Evolutionary conservation across 805 yeast genomes (phyloP), one percentile per base, ranked within the genome.

Genomic region (Lachancea fermentati): DNA sequence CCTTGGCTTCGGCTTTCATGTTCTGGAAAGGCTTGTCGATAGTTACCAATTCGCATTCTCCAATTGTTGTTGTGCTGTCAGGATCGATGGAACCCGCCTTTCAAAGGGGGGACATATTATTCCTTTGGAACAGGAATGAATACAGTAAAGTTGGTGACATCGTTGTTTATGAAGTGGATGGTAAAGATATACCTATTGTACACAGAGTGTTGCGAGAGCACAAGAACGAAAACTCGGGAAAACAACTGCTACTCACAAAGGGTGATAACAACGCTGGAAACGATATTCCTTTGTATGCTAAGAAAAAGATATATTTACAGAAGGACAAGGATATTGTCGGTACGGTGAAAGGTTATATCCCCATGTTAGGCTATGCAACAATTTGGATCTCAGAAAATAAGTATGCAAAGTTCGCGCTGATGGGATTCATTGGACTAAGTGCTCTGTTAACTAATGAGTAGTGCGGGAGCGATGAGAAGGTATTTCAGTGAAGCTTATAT

Each of bases 1-100:
- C 87, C 32, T 73, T 88, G 43, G 75, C 96, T 8, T 79, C 95
- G 0, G 95, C 97, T 1, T 93, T 79, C 63, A 84, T 93, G 75
- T 77, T 86, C 45, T 93, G 97, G 95, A 87, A 86, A 57, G 76
- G 85, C 0, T 69, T 91, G 12, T 78, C 87, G 1, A 68, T 91
- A 3, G 68, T 79, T 1, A 73, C 96, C 8, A 79, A 86, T 63
- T 79, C 96, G 0, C 81, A 85, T 45, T 85, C 97, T 1, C 98
- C 98, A 15, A 78, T 93, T 17, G 98, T 93, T 15, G 98, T 93
- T 19, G 98, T 93, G 7, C 75, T 93, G 36, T 88, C 97, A 1
- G 98, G 98, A 4, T 91, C 97, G 2, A 93, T 93, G 98, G 98
- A 93, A 62, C 98, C 98, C 2, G 98, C 98, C 2, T 93, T 93